Percentiles rank a stretch among this genome's conserved stretches.
These are phyloP conservation scores for Saccharomyces uvarum DNA, from an alignment of 1,139 yeast species.

Conservation along the genomic window DNA sequence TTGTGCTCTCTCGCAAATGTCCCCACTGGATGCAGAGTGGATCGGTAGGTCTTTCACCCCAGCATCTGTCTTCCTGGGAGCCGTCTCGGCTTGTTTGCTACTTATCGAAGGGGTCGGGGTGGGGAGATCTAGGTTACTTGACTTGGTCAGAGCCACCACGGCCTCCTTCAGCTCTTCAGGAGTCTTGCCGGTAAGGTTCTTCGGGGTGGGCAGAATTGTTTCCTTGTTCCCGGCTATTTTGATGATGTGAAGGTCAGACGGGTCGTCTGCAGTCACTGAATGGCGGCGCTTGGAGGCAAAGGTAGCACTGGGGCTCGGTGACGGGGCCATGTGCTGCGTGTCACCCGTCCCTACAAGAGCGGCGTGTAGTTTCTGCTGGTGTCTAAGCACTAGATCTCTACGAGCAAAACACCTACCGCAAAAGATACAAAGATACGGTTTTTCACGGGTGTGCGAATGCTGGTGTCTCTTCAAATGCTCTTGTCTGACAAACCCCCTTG, in stretches of 20 bases:
- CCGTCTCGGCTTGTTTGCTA: background rate
- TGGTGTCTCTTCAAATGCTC: constrained; percentile 94
- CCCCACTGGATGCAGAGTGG: background rate
- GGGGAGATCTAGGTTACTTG: background rate
- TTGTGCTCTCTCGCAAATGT: background rate
- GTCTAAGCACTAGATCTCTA: constrained; percentile 81
- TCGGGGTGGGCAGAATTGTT: constrained; percentile 33
- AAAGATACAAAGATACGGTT: constrained; percentile 93
- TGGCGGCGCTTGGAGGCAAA: constrained; percentile 6
- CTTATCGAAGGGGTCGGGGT: background rate
- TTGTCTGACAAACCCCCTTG: constrained; percentile 89
- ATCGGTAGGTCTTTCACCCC: background rate
- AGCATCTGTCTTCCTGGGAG: background rate
- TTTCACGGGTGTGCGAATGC: constrained; percentile 91
- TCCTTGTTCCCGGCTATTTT: constrained; percentile 35
- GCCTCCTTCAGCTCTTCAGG: constrained; percentile 23
- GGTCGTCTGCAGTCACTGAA: constrained; percentile 5
- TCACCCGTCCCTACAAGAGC: constrained; percentile 32
- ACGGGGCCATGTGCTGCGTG: background rate
- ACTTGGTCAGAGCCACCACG: constrained; percentile 5
- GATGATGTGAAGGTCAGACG: constrained; percentile 25
- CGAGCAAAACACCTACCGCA: constrained; percentile 94
- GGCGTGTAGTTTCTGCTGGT: constrained; percentile 89
- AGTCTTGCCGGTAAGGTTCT: constrained; percentile 21
- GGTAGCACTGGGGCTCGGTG: constrained; percentile 7